Evolutionary conservation across 2,329 filamentous ascomycete species (phyloP).

Genomic region (Fusarium napiforme): DNA sequence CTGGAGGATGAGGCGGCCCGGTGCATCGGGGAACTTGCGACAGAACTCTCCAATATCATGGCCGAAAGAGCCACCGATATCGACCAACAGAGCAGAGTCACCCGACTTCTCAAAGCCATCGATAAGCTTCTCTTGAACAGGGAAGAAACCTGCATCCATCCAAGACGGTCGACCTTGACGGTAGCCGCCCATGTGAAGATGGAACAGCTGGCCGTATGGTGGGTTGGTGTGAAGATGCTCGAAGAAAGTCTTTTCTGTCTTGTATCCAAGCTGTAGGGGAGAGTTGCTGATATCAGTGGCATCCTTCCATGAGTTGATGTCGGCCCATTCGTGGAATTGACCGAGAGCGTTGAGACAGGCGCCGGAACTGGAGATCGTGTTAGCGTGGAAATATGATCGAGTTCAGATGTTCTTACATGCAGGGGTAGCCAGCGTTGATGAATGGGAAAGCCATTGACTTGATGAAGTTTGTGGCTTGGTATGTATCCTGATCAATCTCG

Average conservation of each 20-base stretch:
- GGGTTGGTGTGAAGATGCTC: slow-evolving; percentile 46
- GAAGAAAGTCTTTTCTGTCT: slow-evolving; percentile 51
- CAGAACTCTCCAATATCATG: slow-evolving; percentile 51
- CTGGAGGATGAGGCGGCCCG: slow-evolving; percentile 59
- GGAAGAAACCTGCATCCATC: slow-evolving; percentile 52
- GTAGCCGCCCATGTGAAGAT: slow-evolving; percentile 53
- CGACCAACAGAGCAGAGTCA: slow-evolving; percentile 47
- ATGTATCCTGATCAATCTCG: slow-evolving; percentile 50
- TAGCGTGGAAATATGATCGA: not conserved
- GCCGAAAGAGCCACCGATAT: slow-evolving; percentile 51
- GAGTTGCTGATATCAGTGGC: slow-evolving; percentile 46
- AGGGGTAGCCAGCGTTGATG: slow-evolving; percentile 50
- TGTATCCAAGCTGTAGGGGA: slow-evolving; percentile 48
- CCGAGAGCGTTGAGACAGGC: slow-evolving; percentile 34
- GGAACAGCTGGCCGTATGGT: slow-evolving; percentile 49
- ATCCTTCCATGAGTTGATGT: slow-evolving; percentile 44
- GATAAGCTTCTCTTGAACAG: slow-evolving; percentile 48
- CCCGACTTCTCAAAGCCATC: slow-evolving; percentile 42
- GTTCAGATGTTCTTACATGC: slow-evolving; percentile 35
- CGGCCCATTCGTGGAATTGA: slow-evolving; percentile 48
- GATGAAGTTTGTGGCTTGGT: slow-evolving; percentile 53
- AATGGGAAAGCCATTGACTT: slow-evolving; percentile 49
- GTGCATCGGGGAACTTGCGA: slow-evolving; percentile 49
- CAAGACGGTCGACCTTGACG: slow-evolving; percentile 49
- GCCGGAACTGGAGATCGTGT: not conserved